Evolutionary conservation across 805 yeast genomes (phyloP), one percentile per base, ranked within the genome.

Genomic region (Wickerhamomyces chaumierensis): DNA sequence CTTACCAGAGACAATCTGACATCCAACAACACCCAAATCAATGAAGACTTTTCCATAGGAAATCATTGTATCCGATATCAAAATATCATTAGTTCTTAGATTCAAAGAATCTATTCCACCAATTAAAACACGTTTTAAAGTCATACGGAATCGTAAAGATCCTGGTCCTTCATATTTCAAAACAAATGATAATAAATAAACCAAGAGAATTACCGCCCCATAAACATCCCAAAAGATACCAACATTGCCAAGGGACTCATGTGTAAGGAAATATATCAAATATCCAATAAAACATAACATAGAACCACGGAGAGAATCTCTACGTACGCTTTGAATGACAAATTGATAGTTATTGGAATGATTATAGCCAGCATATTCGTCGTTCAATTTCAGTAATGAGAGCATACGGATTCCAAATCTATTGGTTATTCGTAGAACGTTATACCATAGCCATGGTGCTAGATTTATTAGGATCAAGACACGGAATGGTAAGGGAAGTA

Each of bases 11-110:
- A 60, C 34, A 17, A 72, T 41, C 41, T 70, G 68, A 53, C 83
- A 69, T 3, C 71, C 21, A 47, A 74, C 73, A 28, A 81, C 64
- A 3, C 71, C 69, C 17, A 81, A 60, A 57, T 92, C 97, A 35
- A 82, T 78, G 36, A 85, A 50, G 0, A 86, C 82, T 52, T 77
- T 78, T 3, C 85, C 65, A 54, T 81, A 86, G 0, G 96, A 86
- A 0, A 94, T 81, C 35, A 92, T 63, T 5, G 87, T 76, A 61
- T 90, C 98, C 7, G 95, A 75, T 13, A 88, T 56, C 35, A 92
- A 58, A 31, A 90, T 82, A 54, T 90, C 96, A 39, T 83, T 81
- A 15, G 82, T 73, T 49, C 95, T 64, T 55, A 72, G 59, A 14
- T 69, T 68, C 14, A 58, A 48, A 17, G 44, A 46, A 49, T 81